Evolutionary conservation across 805 yeast genomes (phyloP), one percentile per base, ranked within the genome.

Genomic region (Candida pseudofarinosa): DNA sequence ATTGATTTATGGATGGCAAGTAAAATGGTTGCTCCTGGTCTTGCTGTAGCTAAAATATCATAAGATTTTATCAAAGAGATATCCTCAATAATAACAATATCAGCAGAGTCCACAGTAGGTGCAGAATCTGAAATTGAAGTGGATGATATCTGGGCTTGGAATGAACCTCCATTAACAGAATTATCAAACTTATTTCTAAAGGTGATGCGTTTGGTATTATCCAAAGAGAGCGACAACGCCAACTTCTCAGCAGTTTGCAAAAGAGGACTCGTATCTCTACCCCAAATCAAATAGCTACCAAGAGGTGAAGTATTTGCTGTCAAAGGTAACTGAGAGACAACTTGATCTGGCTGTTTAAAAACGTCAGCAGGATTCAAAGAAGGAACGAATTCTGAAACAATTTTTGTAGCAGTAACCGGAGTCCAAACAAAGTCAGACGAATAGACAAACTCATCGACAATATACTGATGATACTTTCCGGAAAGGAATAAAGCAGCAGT

Each of bases 171-270:
- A 40, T 76, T 77, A 13, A 79, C 68, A 31, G 73, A 59, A 60
- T 87, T 89, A 62, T 91, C 96, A 54, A 71, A 88, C 55, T 77
- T 78, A 40, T 85, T 75, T 60, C 85, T 74, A 60, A 78, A 75
- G 41, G 74, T 64, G 43, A 84, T 74, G 34, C 63, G 56, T 44
- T 77, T 69, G 40, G 72, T 58, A 45, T 76, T 77, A 52, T 79
- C 83, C 55, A 85, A 71, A 2, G 95, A 81, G 51, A 85, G 71
- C 17, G 87, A 71, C 47, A 81, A 85, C 0, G 89, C 84, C 47
- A 88, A 64, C 52, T 77, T 79, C 19, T 82, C 73, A 13, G 90
- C 80, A 37, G 81, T 76, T 31, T 72, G 71, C 30, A 73, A 68
- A 46, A 77, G 69, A 41, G 67, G 66, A 38, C 81, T 74, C 54